phyloP scores from a whole-genome alignment of 108 stramenopile genomes.

The Craspedostauros australis region DNA sequence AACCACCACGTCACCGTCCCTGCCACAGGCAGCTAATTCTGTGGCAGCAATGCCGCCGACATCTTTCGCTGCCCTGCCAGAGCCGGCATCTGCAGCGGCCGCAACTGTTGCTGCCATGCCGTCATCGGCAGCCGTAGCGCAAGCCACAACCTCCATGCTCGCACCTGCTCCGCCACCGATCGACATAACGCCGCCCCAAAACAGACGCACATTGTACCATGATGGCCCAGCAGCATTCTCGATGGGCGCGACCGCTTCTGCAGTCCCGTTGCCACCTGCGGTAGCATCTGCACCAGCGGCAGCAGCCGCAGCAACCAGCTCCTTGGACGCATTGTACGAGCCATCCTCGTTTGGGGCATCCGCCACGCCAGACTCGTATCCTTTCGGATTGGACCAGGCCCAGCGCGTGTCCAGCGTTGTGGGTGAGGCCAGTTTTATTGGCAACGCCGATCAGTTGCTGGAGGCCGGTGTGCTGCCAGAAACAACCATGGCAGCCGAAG shows the following conservation, averaged over 20 bases:
- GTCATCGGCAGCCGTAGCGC: neutral
- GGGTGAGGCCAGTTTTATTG: constrained; percentile 33
- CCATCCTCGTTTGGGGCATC: neutral
- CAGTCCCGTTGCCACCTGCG: neutral
- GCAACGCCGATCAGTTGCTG: constrained; percentile 24
- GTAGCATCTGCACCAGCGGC: constrained; percentile 4
- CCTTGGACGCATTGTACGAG: neutral
- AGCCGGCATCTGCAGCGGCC: neutral
- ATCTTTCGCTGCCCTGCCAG: no score
- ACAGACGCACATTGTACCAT: no score
- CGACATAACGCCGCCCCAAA: no score
- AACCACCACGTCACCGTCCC: no score
- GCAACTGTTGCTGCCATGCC: neutral
- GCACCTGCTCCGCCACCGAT: neutral
- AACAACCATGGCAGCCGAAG: constrained; percentile 17
- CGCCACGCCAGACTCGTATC: neutral
- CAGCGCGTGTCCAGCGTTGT: constrained; percentile 8
- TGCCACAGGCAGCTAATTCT: no score
- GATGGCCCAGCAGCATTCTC: neutral
- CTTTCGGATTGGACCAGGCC: constrained; percentile 3
- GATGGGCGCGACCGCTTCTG: neutral
- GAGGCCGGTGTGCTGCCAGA: constrained; percentile 19
- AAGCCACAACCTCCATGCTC: neutral
- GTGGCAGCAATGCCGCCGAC: no score
- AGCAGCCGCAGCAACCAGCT: neutral